Base-by-base conservation (phyloP, 768 basidiomycete genomes). In the Lentinula raphanica region DNA sequence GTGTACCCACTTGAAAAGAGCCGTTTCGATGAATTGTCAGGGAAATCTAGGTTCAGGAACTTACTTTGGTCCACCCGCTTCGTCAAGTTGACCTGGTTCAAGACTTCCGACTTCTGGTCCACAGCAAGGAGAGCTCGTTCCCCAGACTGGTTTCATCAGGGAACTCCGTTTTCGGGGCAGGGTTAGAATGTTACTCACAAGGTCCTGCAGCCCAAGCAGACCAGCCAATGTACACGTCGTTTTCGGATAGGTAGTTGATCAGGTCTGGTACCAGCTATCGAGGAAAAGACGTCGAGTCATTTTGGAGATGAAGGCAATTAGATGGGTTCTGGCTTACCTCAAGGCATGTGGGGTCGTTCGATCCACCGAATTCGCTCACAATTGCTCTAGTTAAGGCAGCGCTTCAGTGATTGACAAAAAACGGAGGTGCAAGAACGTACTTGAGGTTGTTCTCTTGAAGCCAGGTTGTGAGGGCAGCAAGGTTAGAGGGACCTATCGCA, bases 221-320 rank as follows among this genome's bases (percentile, higher is more conserved):
- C 78, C 77, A 79, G 13, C 78, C 78, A 46, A 79, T 78, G 63
- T 77, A 79, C 31, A 69, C 78, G 40, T 76, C 74, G 59, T 78
- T 79, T 13, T 68, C 65, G 2, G 65, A 62, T 51, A 79, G 66
- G 63, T 76, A 79, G 35, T 65, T 67, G 2, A 79, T 64, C 65
- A 79, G 60, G n/a, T 77, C 74, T 23, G 73, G 70, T 49, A 76
- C 64, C 40, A 72, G 59, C 70, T 71, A 49, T 31, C 2, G n/a
- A 8, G 1, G 21, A 28, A 15, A 19, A 19, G 51, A 11, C n/a
- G n/a, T n/a, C n/a, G n/a, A n/a, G n/a, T 49, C 25, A 54, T 25
- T 25, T 42, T 42, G 9, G 5, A 11, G 48, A 48, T 27, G n/a
- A 56, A 50, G 8, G 13, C 39, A 11, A 15, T 40, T 6, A 23